Evolutionary conservation across 2,329 filamentous ascomycete genomes (phyloP).

Genomic region (Talaromyces sp.): DNA sequence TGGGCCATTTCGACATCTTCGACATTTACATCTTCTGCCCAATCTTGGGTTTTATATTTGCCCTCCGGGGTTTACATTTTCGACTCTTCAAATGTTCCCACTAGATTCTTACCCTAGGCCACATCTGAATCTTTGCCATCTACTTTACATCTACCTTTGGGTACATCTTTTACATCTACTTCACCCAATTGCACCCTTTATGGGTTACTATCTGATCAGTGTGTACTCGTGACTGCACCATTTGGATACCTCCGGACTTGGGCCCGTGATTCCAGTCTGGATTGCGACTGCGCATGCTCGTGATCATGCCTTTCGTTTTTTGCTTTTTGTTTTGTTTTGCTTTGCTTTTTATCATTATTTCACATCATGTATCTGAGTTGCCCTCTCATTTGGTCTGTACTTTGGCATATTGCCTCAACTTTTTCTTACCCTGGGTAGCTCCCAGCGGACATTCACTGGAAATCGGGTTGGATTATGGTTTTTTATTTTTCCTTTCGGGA

Average conservation of each 20-base stretch:
- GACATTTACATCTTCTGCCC: no score
- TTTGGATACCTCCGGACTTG: neutral
- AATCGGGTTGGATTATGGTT: constrained; percentile 6
- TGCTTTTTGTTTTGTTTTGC: neutral
- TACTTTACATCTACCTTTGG: no score
- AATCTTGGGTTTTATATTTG: no score
- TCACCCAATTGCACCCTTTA: neutral
- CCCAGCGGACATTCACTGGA: neutral
- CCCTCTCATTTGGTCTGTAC: neutral
- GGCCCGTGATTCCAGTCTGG: neutral
- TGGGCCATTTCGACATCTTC: no score
- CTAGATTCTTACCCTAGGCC: no score
- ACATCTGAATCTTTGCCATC: no score
- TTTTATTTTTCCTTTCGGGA: constrained; percentile 1
- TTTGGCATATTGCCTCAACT: neutral
- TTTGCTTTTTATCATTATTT: neutral
- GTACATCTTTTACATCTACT: neutral
- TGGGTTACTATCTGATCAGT: neutral
- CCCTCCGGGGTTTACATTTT: no score
- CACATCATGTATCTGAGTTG: neutral
- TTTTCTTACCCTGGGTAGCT: constrained; percentile 3
- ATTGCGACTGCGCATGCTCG: constrained; percentile 1
- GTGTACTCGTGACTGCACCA: constrained; percentile 9
- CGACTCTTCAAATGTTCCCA: no score
- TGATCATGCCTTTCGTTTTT: constrained; percentile 1